These are phyloP conservation scores for Eutypella sp. DNA, from an alignment of 2,329 filamentous ascomycete genomes.

Conservation along the genomic window DNA sequence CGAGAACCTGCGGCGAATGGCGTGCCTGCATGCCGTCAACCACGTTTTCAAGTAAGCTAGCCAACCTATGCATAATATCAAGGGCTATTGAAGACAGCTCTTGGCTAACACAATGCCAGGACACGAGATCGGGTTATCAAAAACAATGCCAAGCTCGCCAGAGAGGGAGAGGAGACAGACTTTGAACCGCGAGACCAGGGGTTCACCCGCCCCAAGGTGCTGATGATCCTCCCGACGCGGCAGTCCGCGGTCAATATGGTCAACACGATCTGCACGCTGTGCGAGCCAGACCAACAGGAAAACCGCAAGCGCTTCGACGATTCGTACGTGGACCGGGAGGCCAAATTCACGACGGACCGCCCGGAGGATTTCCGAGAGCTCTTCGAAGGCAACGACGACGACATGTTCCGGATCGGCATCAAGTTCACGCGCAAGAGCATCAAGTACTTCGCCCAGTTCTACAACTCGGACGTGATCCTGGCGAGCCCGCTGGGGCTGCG, in stretches of 20 bases:
- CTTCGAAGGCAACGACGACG: conserved; percentile 92
- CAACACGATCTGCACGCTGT: conserved; percentile 69
- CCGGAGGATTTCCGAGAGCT: conserved; percentile 84
- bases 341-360: conserved; percentile 66
- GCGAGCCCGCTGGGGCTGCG: conserved; percentile 85
- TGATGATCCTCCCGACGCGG: conserved; percentile 85
- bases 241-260: conserved; percentile 78
- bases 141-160: conserved; percentile 76
- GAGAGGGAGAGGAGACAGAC: conserved; percentile 58
- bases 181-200: conserved; percentile 85
- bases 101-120: conserved; percentile 31
- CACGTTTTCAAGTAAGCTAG: conserved; percentile 76
- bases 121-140: conserved; percentile 89
- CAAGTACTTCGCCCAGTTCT: conserved; percentile 93
- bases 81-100: background rate
- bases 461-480: conserved; percentile 91
- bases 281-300: conserved; percentile 84
- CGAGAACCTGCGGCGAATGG: conserved; percentile 61
- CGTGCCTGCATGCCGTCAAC: conserved; percentile 81
- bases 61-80: background rate
- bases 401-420: conserved; percentile 92
- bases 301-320: conserved; percentile 92
- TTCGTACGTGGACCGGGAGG: conserved; percentile 65
- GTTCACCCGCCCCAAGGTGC: conserved; percentile 88
- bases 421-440: conserved; percentile 96